A percentile compares a stretch with the other conserved stretches of the same genome.
Conservation (phyloP, 495 filamentous ascomycete species). For the Parathielavia hyrcaniae region DNA sequence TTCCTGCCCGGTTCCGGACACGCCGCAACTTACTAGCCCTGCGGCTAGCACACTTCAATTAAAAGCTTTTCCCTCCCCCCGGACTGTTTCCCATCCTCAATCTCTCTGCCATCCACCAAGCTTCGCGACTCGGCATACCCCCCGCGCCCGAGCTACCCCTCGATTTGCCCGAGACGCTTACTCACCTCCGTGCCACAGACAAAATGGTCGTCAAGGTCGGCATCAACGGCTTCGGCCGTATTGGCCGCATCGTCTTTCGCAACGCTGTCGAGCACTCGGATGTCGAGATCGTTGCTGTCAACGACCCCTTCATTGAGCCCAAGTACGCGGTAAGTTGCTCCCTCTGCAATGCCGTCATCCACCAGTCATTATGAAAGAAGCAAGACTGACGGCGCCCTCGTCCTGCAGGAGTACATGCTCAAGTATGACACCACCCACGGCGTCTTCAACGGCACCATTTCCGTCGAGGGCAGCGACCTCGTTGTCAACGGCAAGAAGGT, state of each 20-base stretch:
- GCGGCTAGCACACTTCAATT: constrained; percentile 19
- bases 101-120: constrained; percentile 19
- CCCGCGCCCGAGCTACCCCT: constrained; percentile 5
- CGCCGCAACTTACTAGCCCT: neutral
- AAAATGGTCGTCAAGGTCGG: constrained; percentile 65
- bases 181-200: constrained; percentile 17
- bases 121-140: constrained; percentile 8
- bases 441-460: constrained; percentile 85
- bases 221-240: constrained; percentile 99
- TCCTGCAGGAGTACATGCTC: constrained; percentile 87
- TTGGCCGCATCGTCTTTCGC: constrained; percentile 82
- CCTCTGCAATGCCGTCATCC: neutral
- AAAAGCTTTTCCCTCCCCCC: constrained; percentile 24
- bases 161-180: constrained; percentile 3
- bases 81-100: neutral
- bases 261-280: constrained; percentile 76
- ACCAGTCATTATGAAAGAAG: too few species aligned
- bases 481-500: constrained; percentile 91
- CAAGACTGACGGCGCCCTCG: neutral
- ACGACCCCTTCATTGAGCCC: constrained; percentile 98
- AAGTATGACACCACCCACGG: constrained; percentile 98
- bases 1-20: constrained; percentile 18
- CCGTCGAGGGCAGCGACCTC: constrained; percentile 67
- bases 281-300: constrained; percentile 89
- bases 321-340: constrained; percentile 84